phyloP scores from a whole-genome alignment of 495 filamentous ascomycete genomes.

The Aspergillus sclerotiicarbonarius region DNA sequence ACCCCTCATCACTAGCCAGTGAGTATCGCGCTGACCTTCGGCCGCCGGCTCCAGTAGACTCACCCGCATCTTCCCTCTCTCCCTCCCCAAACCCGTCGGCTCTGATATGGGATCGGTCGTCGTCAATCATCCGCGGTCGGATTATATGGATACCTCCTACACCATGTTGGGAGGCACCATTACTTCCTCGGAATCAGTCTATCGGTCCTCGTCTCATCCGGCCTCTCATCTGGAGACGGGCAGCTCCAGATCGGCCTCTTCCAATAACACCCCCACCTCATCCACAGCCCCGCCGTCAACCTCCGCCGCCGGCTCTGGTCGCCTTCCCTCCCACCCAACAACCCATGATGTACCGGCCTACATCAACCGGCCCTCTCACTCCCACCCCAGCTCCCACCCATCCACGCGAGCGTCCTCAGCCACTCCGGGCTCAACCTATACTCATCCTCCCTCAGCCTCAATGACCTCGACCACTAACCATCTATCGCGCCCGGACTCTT shows the following conservation, averaged over 20 bases:
- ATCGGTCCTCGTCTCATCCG: slow-evolving; percentile 29
- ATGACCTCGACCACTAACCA: slow-evolving; percentile 32
- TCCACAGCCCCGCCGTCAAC: slow-evolving; percentile 40
- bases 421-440: slow-evolving; percentile 28
- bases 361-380: slow-evolving; percentile 31
- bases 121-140: slow-evolving; percentile 46
- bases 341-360: slow-evolving; percentile 44
- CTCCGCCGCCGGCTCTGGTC: slow-evolving; percentile 36
- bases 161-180: slow-evolving; percentile 52
- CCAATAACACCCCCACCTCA: slow-evolving; percentile 41
- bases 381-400: slow-evolving; percentile 27
- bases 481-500: slow-evolving; percentile 23
- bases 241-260: slow-evolving; percentile 37
- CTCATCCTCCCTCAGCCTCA: slow-evolving; percentile 22
- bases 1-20: slow-evolving; percentile 14
- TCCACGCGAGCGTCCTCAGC: slow-evolving; percentile 27
- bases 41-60: slow-evolving; percentile 10
- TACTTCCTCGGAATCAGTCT: slow-evolving; percentile 39
- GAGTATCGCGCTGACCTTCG: slow-evolving; percentile 15
- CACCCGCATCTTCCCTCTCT: slow-evolving; percentile 5
- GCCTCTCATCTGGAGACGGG: slow-evolving; percentile 22
- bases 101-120: slow-evolving; percentile 47
- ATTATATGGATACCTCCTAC: slow-evolving; percentile 41
- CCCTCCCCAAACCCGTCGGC: slow-evolving; percentile 3
- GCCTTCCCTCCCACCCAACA: slow-evolving; percentile 27